Base-by-base conservation (phyloP, 352 stramenopile species). In the Phytophthora ohioensis region DNA sequence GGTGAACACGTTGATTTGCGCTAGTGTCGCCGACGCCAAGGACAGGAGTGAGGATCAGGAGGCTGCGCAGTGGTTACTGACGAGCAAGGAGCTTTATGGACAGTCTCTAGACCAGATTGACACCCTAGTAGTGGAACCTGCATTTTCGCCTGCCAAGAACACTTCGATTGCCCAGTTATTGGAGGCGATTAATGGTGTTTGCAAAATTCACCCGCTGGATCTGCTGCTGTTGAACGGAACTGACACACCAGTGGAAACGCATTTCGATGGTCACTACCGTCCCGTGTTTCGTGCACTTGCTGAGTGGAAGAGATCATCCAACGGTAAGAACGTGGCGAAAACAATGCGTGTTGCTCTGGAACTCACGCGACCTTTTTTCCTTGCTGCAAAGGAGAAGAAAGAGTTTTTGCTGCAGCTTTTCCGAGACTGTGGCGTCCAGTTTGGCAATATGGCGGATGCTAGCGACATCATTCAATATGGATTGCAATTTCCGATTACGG, bases 361-460 rank as follows among this genome's bases (percentile, higher is more conserved):
- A 32, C 67, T 85, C 7, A 75, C 70, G 31, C 79, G 79, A 11
- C 78, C 79, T 34, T 91, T 92, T 64, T 88, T 91, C 45, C 35
- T 81, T 13, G 64, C 75, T 51, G 76, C 78, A 7, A 35, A 62
- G 2, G 81, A 91, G 52, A 94, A 94, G 65, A 91, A 90, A 47
- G 52, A 73, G 15, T 92, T 92, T 60, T 55, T 94, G 52, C 60
- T 91, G 47, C 75, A 91, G 35, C 66, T 94, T 32, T 91, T 94
- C 59, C 75, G 87, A 51, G 83, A 92, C 52, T 84, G 87, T 35
- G 74, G 64, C 10, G 82, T 94, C 17, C 87, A 91, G 62, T 92
- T 87, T 27, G 83, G 87, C 21, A 80, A 92, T 48, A 82, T 92
- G 71, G 31, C 59, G 10, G 80, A 91, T 13, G 80, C 81, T 2